Evolutionary conservation across 177 flowering plant genomes (phyloP).

Genomic region (Vitis hybrid): DNA sequence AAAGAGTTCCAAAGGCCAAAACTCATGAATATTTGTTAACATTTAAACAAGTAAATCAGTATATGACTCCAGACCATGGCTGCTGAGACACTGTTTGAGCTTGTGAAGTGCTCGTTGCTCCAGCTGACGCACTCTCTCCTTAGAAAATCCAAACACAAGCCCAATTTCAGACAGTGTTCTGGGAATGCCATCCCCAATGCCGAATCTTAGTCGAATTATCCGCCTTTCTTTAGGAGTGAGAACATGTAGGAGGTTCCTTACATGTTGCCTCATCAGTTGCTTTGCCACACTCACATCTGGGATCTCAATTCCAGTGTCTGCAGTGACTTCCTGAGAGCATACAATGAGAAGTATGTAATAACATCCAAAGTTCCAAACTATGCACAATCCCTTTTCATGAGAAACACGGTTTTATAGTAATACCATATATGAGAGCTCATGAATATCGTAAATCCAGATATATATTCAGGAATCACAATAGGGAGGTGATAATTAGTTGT

Average conservation of each 20-base stretch:
- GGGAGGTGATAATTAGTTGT: no score
- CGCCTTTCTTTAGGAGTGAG: slow-evolving; percentile 66
- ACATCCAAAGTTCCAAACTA: background rate
- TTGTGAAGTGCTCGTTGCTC: slow-evolving; percentile 70
- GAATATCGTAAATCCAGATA: no score
- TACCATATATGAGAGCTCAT: no score
- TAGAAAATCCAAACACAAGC: slow-evolving; percentile 50
- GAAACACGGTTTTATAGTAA: no score
- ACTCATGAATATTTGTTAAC: background rate
- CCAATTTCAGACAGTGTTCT: slow-evolving; percentile 66
- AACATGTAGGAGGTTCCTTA: slow-evolving; percentile 52
- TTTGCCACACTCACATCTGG: slow-evolving; percentile 57
- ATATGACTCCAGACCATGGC: slow-evolving; percentile 66
- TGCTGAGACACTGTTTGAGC: slow-evolving; percentile 54
- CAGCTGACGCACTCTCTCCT: slow-evolving; percentile 81
- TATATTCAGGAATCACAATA: no score
- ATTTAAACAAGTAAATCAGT: slow-evolving; percentile 48
- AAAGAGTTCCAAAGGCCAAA: background rate
- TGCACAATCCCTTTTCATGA: no score
- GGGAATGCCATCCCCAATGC: slow-evolving; percentile 52
- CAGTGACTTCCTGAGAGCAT: slow-evolving; percentile 69
- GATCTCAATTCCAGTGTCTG: slow-evolving; percentile 59
- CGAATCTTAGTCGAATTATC: slow-evolving; percentile 66
- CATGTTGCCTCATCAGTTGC: slow-evolving; percentile 77
- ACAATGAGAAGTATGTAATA: background rate